Evolutionary conservation across 768 basidiomycete genomes (phyloP), one percentile per base, ranked within the genome.

Genomic region (Naematelia aurantialba): DNA sequence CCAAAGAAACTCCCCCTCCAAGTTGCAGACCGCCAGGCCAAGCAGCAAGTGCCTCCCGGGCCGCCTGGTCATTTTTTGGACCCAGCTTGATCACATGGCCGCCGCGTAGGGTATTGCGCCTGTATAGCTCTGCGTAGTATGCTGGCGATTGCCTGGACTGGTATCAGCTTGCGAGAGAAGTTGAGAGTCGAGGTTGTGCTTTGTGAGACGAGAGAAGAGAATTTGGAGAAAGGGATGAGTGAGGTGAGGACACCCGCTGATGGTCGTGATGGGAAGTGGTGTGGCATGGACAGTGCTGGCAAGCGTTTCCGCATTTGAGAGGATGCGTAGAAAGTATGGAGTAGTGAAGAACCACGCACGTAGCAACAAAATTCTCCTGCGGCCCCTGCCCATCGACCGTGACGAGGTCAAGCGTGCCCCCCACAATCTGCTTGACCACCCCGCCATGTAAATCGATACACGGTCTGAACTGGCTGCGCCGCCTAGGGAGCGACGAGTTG

Each of bases 21-120:
- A 99, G 81, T 76, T 99, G 96, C 19, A 99, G 79, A 25, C 84
- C 87, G 86, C 89, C 85, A 75, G 86, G 87, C 96, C 96, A 99
- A 31, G 87, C 84, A 22, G 74, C 74, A 27, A 98, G 79, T 1
- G 93, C 92, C 56, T 89, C 86, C 64, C 78, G 82, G 11, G 96
- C 96, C n/a, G 93, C 90, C 17, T 80, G 81, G 62, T 94, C 91
- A 68, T 98, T 98, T 13, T 88, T 84, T 2, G 86, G 84, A 1
- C 96, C 96, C 4, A 99, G 83, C 78, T 94, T 98, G 65, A 99
- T 98, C 42, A 99, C 85, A 82, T 99, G 96, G 0, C 91, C 94
- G 0, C 94, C 96, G 56, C 81, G 79, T 1, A 99, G 81, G 30
- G 80, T 76, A 67, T 91, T 78, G 24, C 81, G 61, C 63, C 79